Evolutionary conservation across 2,329 filamentous ascomycete species (phyloP), one percentile per base, ranked within the genome.

Genomic region (Corinectria fuckeliana): DNA sequence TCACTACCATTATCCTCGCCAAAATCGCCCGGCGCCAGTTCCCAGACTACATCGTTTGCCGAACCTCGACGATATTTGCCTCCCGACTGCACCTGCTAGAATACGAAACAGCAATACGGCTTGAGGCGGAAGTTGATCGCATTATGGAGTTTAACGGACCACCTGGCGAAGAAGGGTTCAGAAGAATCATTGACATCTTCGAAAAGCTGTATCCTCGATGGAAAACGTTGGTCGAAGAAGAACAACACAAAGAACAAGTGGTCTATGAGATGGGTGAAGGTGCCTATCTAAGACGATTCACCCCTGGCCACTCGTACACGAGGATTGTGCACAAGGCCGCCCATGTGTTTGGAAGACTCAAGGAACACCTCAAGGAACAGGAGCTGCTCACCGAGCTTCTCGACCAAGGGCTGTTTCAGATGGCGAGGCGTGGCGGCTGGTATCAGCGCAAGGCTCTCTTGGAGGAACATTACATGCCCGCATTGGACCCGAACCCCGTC

Each of bases 391-490:
- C 77, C 0, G 91, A 95, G 69, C 83, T 99, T 3, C 85, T 99
- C 0, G 78, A 78, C 3, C 95, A 99, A 72, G 85, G 85, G 4
- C 82, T 97, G 0, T 98, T 98, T 69, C 93, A 98, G 69, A 83
- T 91, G 41, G 87, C 93, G 1, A 86, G 93, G 25, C 86, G 95
- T 39, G 95, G 95, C 0, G 87, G 88, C 1, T 99, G 95, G 95
- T 98, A 98, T 73, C 93, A 97, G 72, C 91, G 95, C 18, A 97
- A 96, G 76, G 95, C 94, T 1, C 80, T 99, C 1, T 76, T 99
- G 2, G 95, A 99, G 78, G 95, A 99, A 74, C 93, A 96, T 72
- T 98, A 99, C 75, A 93, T 98, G 91, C 84, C 88, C 70, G 80
- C 83, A 4, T 72, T 91, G 5, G 82, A 80, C 26, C 78, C 83